Percentiles rank a stretch among this genome's conserved stretches.
phyloP scores from a whole-genome alignment of 495 filamentous ascomycete genomes.

The Penicillium alfredii region DNA sequence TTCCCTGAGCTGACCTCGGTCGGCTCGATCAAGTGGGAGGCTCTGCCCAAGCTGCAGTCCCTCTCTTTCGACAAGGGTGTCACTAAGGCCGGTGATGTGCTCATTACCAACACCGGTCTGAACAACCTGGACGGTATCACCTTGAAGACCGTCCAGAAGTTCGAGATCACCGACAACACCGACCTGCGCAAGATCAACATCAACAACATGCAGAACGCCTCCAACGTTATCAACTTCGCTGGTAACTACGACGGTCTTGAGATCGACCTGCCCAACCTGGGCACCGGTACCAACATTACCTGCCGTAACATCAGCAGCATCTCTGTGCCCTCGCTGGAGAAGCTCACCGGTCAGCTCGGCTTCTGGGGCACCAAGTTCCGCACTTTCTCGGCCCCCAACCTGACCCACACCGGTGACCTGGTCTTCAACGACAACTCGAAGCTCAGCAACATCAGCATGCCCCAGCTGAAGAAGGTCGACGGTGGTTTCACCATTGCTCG shows the following conservation, averaged over 20 bases:
- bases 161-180: slow-evolving; percentile 80
- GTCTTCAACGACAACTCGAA: slow-evolving; percentile 72
- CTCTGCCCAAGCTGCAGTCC: slow-evolving; percentile 63
- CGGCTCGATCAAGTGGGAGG: slow-evolving; percentile 59
- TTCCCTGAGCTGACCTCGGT: slow-evolving; percentile 59
- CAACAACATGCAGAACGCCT: slow-evolving; percentile 62
- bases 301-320: slow-evolving; percentile 76
- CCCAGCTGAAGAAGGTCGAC: slow-evolving; percentile 57
- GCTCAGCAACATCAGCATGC: slow-evolving; percentile 72
- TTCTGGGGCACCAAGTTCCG: slow-evolving; percentile 76
- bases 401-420: slow-evolving; percentile 70
- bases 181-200: slow-evolving; percentile 63
- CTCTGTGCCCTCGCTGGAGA: slow-evolving; percentile 67
- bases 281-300: slow-evolving; percentile 75
- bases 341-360: slow-evolving; percentile 71
- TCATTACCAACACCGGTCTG: slow-evolving; percentile 79
- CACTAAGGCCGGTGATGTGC: slow-evolving; percentile 55
- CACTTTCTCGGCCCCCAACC: slow-evolving; percentile 65
- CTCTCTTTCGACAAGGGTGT: slow-evolving; percentile 62
- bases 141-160: slow-evolving; percentile 51
- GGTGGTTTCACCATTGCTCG: slow-evolving; percentile 81
- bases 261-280: slow-evolving; percentile 74
- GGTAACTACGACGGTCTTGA: slow-evolving; percentile 49
- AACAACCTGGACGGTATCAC: slow-evolving; percentile 70
- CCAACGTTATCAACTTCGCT: slow-evolving; percentile 54